These are phyloP conservation scores for Guyanaporus albipodus DNA, from an alignment of 768 basidiomycete species.

Conservation along the genomic window DNA sequence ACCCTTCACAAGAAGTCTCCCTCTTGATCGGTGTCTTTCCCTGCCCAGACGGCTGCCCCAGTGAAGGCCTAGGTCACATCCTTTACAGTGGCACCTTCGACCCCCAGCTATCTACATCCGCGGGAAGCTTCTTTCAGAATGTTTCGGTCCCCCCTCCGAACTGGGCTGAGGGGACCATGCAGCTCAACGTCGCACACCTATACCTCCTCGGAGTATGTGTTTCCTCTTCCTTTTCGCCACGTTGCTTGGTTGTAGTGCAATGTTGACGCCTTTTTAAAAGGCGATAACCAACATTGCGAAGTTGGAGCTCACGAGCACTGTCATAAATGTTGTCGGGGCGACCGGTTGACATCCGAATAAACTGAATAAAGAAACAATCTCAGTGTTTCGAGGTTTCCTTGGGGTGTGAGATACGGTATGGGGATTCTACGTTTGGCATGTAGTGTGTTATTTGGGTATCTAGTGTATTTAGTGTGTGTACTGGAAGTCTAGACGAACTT, in stretches of 20 bases:
- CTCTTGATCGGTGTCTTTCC: constrained; percentile 1
- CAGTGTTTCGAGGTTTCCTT: not conserved
- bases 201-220: constrained; percentile 3
- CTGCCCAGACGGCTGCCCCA: not conserved
- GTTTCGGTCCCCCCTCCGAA: constrained; percentile 1
- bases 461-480: not conserved
- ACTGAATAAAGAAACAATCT: too few species aligned
- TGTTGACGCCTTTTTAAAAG: constrained; percentile 4
- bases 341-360: not conserved
- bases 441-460: not conserved
- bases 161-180: not conserved
- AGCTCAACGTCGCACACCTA: not conserved
- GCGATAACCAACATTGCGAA: not conserved
- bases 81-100: constrained; percentile 1
- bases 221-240: not conserved
- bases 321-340: not conserved
- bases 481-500: too few species aligned
- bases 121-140: not conserved
- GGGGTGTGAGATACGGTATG: not conserved
- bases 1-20: not conserved
- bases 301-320: not conserved
- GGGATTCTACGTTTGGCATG: not conserved
- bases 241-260: not conserved
- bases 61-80: constrained; percentile 2
- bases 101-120: not conserved